Conservation (phyloP, 2,329 filamentous ascomycete species). For the Fusarium falciforme region DNA sequence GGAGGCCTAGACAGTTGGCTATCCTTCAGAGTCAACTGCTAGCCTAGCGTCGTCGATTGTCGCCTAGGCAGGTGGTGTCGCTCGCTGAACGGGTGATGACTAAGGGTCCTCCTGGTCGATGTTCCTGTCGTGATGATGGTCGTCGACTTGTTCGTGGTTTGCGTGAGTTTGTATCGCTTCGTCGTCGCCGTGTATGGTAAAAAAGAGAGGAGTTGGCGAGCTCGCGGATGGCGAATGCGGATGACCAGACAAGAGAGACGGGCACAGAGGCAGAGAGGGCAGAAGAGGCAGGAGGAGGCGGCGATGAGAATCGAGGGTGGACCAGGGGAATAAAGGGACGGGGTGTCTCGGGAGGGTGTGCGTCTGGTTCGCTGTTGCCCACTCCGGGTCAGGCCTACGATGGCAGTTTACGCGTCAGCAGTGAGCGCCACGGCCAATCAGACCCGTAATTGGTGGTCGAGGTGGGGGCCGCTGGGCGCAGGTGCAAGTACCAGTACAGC, state of each 20-base stretch:
- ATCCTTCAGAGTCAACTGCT: slow-evolving; percentile 27
- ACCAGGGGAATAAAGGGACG: slow-evolving; percentile 50
- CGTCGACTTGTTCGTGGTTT: slow-evolving; percentile 20
- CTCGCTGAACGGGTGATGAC: slow-evolving; percentile 25
- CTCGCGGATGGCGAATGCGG: slow-evolving; percentile 37
- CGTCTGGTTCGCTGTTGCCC: slow-evolving; percentile 42
- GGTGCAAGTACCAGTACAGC: slow-evolving; percentile 42
- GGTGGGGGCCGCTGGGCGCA: slow-evolving; percentile 43
- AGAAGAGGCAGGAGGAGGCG: slow-evolving; percentile 37
- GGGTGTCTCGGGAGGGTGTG: slow-evolving; percentile 49
- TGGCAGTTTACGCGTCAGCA: slow-evolving; percentile 55
- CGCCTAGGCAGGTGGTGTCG: slow-evolving; percentile 7
- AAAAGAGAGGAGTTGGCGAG: slow-evolving; percentile 39
- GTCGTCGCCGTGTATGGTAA: slow-evolving; percentile 29
- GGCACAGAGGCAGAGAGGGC: slow-evolving; percentile 18
- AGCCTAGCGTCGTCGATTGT: slow-evolving; percentile 34
- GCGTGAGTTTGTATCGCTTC: slow-evolving; percentile 21
- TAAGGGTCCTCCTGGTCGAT: slow-evolving; percentile 10
- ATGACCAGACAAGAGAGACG: slow-evolving; percentile 37
- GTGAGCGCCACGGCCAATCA: slow-evolving; percentile 47
- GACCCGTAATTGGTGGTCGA: slow-evolving; percentile 7
- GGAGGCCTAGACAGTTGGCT: slow-evolving; percentile 34
- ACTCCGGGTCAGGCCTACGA: slow-evolving; percentile 43
- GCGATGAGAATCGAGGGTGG: slow-evolving; percentile 46
- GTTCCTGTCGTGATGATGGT: slow-evolving; percentile 18